Base-by-base conservation (phyloP, 805 yeast genomes). In the Wickerhamomyces pijperi region DNA sequence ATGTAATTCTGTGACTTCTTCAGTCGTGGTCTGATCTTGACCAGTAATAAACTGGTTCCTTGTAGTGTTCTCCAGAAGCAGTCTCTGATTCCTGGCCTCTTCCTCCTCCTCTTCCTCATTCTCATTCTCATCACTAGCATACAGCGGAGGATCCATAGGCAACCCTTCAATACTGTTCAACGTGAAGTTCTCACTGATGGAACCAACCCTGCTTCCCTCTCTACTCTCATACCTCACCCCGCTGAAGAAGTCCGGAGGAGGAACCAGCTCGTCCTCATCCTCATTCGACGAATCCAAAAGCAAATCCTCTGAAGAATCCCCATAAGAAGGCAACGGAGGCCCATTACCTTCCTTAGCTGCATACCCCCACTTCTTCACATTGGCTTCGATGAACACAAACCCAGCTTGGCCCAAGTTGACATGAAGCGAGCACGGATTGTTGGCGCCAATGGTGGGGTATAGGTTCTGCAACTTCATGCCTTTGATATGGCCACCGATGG, bases 251-350 rank as follows among this genome's bases (percentile, higher is more conserved):
- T 50, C 55, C 4, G 58, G 56, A 2, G 53, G 53, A 14, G 50
- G 46, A 9, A 49, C 41, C 2, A 46, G 48, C 11, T 49, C 55
- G 15, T n/a, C n/a, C n/a, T 53, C 57, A 33, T 55, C 63, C 28
- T 55, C 59, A 37, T 57, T 61, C 67, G 60, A 54, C 36, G 79
- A 60, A 51, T 82, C 95, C 21, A 90, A 61, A 39, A 90, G 59
- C 4, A 87, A 76, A 55, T 88, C 95, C 36, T 78, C 78, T 35
- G 74, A 76, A 51, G 78, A 87, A 41, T 78, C 75, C 36, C 84
- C 83, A 60, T 90, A 90, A 9, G 92, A 80, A 1, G 98, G 98
- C 3, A 97, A 95, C 5, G 97, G 94, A 3, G 94, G 81, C 42
- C 87, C 81, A 36, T 70, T 73, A 2, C 97, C 98, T 47, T 80